These are phyloP conservation scores for Fusarium nodosum DNA, from an alignment of 2,329 filamentous ascomycete genomes.

Conservation along the genomic window DNA sequence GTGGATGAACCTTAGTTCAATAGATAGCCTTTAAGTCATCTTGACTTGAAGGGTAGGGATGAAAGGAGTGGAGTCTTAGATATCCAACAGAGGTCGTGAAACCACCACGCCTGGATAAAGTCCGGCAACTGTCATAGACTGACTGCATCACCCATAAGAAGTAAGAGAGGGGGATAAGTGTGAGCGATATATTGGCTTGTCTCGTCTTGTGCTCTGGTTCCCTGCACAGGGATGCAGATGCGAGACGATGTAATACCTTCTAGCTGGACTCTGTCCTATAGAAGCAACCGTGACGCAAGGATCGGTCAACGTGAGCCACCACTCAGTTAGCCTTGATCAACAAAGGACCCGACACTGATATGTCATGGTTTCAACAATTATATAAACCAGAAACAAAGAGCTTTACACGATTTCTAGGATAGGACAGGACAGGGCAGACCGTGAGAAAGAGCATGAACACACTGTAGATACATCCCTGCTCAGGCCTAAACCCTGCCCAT, in stretches of 20 bases:
- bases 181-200: constrained; percentile 13
- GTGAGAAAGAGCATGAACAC: constrained; percentile 1
- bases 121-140: constrained; percentile 1
- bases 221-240: background rate
- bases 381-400: constrained; percentile 7
- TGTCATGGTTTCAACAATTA: constrained; percentile 1
- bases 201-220: constrained; percentile 15
- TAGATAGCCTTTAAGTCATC: constrained; percentile 5
- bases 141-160: background rate
- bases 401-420: background rate
- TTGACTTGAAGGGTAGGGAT: constrained; percentile 15
- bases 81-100: background rate
- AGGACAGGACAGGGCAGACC: background rate
- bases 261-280: background rate
- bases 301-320: background rate
- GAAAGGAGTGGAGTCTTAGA: constrained; percentile 6
- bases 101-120: constrained; percentile 10
- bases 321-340: background rate
- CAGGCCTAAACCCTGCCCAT: background rate
- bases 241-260: constrained; percentile 25
- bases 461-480: constrained; percentile 23
- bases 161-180: background rate
- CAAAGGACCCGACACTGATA: background rate
- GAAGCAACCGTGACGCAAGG: constrained; percentile 23
- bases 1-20: background rate